Evolutionary conservation across 495 filamentous ascomycete genomes (phyloP).

Genomic region (Barbatosphaeria neglecta): DNA sequence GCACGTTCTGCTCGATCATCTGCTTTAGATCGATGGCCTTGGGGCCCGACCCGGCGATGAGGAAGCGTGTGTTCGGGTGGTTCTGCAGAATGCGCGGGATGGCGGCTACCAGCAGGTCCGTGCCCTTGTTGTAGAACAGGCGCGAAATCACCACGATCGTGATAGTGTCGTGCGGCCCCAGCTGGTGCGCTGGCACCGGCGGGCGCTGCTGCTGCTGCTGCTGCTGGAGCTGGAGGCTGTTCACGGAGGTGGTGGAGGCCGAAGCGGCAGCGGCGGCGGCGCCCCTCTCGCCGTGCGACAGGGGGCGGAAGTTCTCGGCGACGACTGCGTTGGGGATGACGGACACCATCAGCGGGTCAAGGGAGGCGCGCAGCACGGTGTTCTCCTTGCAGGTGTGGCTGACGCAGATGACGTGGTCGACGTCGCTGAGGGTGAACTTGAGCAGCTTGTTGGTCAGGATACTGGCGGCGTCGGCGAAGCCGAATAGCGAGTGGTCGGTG

Average conservation of each 20-base stretch:
- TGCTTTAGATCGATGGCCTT: slow-evolving; percentile 97
- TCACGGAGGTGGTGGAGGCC: slow-evolving; percentile 11
- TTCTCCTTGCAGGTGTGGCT: slow-evolving; percentile 99
- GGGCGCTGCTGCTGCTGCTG: slow-evolving; percentile 5
- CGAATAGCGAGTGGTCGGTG: slow-evolving; percentile 95
- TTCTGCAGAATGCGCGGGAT: slow-evolving; percentile 82
- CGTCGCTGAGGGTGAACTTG: slow-evolving; percentile 91
- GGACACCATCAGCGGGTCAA: slow-evolving; percentile 93
- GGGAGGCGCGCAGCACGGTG: slow-evolving; percentile 84
- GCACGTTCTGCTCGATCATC: slow-evolving; percentile 91
- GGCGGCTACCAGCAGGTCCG: slow-evolving; percentile 84
- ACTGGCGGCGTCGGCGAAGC: slow-evolving; percentile 91
- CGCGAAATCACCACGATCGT: slow-evolving; percentile 96
- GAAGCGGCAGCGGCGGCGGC: slow-evolving; percentile 19
- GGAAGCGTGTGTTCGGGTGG: slow-evolving; percentile 89
- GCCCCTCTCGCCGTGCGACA: slow-evolving; percentile 29
- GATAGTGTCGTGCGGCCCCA: slow-evolving; percentile 75
- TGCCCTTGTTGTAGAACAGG: slow-evolving; percentile 98
- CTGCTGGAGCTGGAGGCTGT: too few relatives aligned
- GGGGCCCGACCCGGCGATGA: slow-evolving; percentile 89
- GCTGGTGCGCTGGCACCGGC: slow-evolving; percentile 32
- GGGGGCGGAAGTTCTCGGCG: slow-evolving; percentile 83
- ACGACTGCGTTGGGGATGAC: slow-evolving; percentile 97
- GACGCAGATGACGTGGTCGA: slow-evolving; percentile 96
- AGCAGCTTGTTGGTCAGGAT: slow-evolving; percentile 94